Evolutionary conservation across 2,329 filamentous ascomycete species (phyloP).

Genomic region (Ophiostoma novo-ulmi): DNA sequence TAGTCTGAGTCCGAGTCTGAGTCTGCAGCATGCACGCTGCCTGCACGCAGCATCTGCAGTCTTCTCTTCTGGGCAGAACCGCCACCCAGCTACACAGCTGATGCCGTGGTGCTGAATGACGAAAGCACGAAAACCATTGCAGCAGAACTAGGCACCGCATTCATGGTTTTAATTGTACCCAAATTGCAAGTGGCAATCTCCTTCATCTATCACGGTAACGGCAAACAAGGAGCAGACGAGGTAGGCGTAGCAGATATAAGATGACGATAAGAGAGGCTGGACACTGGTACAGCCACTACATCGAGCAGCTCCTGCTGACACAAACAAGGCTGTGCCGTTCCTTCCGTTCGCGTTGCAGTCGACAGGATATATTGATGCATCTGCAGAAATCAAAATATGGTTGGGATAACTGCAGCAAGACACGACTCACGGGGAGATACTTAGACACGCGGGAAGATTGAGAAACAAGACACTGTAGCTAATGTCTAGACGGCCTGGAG

Average conservation of each 20-base stretch:
- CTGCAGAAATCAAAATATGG: background rate
- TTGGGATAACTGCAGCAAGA: background rate
- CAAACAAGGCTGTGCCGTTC: conserved; percentile 10
- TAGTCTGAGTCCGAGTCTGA: no score
- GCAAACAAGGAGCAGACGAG: background rate
- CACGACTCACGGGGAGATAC: background rate
- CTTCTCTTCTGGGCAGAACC: background rate
- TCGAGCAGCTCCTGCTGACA: background rate
- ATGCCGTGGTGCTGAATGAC: conserved; percentile 5
- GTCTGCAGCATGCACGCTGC: background rate
- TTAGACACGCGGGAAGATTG: background rate
- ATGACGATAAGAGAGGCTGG: background rate
- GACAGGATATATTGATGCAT: no score
- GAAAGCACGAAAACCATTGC: conserved; percentile 13
- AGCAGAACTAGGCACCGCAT: background rate
- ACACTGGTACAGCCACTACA: background rate
- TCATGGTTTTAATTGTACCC: background rate
- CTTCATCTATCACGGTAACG: background rate
- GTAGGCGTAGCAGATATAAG: background rate
- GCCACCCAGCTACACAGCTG: conserved; percentile 9
- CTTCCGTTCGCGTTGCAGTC: background rate
- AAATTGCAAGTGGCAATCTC: no score
- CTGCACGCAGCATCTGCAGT: background rate
- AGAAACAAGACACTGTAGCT: background rate
- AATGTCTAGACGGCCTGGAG: background rate